Evolutionary conservation across 2,329 filamentous ascomycete species (phyloP).

Genomic region (Sclerotinia nivalis): DNA sequence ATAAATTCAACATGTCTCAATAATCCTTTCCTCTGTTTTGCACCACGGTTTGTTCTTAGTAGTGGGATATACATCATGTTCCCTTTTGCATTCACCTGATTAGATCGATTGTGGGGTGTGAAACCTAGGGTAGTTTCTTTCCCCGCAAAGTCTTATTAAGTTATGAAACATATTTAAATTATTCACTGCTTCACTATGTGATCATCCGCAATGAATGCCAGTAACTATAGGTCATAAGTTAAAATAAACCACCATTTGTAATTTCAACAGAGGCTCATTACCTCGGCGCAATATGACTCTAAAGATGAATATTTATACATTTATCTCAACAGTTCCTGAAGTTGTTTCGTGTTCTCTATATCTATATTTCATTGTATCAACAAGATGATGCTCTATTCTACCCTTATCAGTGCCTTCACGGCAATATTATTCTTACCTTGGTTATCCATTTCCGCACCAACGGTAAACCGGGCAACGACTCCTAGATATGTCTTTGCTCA

Average conservation of each 20-base stretch:
- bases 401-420: background rate
- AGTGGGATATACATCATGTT: background rate
- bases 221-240: background rate
- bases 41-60: background rate
- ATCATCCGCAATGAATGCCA: constrained; percentile 7
- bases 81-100: background rate
- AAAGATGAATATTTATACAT: background rate
- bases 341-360: background rate
- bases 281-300: background rate
- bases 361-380: background rate
- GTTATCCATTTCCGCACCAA: constrained; percentile 10
- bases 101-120: background rate
- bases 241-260: background rate
- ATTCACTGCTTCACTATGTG: constrained; percentile 14
- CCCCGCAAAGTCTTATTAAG: background rate
- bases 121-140: background rate
- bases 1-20: background rate
- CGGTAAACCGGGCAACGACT: background rate
- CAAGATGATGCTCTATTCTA: constrained; percentile 1
- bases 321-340: background rate
- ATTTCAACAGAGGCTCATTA: background rate
- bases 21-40: background rate
- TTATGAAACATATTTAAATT: background rate
- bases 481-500: constrained; percentile 31
- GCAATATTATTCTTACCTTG: constrained; percentile 14